Evolutionary conservation across 2,329 filamentous ascomycete genomes (phyloP).

Genomic region (Phaeosphaeriaceae sp.): DNA sequence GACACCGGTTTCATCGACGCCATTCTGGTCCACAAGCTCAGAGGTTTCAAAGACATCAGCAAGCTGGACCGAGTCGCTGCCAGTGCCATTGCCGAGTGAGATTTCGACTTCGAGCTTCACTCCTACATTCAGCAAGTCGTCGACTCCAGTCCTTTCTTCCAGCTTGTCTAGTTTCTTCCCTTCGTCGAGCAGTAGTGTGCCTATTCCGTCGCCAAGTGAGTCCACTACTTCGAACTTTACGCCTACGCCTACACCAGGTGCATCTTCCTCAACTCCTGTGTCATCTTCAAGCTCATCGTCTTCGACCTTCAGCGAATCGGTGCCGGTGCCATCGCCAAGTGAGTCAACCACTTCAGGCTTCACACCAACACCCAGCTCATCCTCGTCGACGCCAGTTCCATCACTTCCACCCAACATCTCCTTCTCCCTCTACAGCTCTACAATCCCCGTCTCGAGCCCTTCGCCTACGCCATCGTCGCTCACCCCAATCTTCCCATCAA

Average conservation of each 20-base stretch:
- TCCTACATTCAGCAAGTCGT: too few species aligned
- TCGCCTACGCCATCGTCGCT: background rate
- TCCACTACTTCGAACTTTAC: background rate
- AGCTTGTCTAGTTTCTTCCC: too few species aligned
- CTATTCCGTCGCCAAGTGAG: background rate
- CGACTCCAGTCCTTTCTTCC: too few species aligned
- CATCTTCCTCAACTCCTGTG: background rate
- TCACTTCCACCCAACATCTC: background rate
- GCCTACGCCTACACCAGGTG: background rate
- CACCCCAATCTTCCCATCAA: background rate
- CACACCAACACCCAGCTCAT: too few species aligned
- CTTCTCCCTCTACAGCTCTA: background rate
- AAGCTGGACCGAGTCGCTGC: background rate
- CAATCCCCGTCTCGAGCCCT: background rate
- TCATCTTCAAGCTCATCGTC: background rate
- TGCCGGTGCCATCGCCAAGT: background rate
- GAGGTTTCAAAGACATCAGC: background rate
- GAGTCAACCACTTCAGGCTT: background rate
- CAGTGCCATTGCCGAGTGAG: background rate
- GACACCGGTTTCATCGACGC: background rate
- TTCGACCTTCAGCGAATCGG: background rate
- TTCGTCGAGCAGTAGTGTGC: too few species aligned
- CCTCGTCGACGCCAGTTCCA: background rate
- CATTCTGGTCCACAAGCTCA: background rate
- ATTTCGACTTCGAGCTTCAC: background rate